Evolutionary conservation across 2,329 filamentous ascomycete genomes (phyloP).

Genomic region (Pseudogymnoascus sp.): DNA sequence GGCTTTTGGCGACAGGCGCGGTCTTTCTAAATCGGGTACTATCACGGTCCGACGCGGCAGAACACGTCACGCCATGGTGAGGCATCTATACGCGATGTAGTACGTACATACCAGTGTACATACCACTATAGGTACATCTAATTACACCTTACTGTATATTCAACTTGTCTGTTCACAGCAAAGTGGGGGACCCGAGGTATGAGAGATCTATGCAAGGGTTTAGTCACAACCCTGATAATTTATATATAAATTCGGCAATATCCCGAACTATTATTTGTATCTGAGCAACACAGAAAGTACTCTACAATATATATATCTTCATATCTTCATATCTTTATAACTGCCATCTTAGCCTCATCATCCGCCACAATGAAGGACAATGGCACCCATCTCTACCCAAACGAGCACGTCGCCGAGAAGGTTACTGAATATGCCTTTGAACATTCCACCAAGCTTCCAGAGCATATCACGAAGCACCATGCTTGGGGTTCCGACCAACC

Average conservation of each 20-base stretch:
- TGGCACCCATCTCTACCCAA: constrained; percentile 35
- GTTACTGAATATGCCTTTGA: constrained; percentile 38
- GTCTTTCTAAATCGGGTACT: background rate
- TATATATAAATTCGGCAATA: background rate
- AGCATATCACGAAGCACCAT: constrained; percentile 38
- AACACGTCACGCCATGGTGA: background rate
- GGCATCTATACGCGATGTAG: background rate
- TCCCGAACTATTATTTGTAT: background rate
- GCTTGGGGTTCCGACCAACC: constrained; percentile 22
- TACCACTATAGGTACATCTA: background rate
- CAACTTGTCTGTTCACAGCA: background rate
- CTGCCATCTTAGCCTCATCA: background rate
- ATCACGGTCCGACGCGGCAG: background rate
- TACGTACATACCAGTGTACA: background rate
- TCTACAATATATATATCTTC: background rate
- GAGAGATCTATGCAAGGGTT: background rate
- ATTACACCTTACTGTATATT: background rate
- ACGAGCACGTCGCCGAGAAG: constrained; percentile 33
- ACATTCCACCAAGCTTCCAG: constrained; percentile 38
- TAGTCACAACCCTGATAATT: background rate
- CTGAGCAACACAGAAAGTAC: background rate
- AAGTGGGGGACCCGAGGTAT: background rate
- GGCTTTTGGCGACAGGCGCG: background rate
- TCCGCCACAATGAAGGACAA: constrained; percentile 22
- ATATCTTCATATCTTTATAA: background rate